Conservation (phyloP, 2,329 filamentous ascomycete species). For the Arachnomyces sp. region DNA sequence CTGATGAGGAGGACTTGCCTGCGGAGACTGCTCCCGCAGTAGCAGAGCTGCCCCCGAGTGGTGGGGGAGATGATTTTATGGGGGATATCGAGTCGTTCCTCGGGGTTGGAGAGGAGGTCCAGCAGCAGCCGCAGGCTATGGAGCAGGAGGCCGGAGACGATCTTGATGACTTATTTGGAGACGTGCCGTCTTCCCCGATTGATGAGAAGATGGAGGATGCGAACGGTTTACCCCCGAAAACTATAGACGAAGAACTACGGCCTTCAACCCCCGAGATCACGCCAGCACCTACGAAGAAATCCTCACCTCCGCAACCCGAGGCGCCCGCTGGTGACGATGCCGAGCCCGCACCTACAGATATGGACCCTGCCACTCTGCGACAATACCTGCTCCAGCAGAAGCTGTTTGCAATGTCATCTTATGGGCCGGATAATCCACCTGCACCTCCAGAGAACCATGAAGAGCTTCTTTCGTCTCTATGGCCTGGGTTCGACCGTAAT, state of each 20-base stretch:
- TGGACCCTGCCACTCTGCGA: constrained; percentile 33
- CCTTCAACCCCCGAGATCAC: too few species aligned
- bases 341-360: constrained; percentile 25
- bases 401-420: constrained; percentile 38
- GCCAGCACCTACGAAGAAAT: too few species aligned
- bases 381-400: constrained; percentile 40
- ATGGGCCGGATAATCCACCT: constrained; percentile 52
- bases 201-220: constrained; percentile 1
- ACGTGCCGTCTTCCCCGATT: constrained; percentile 31
- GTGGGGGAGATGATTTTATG: constrained; percentile 8
- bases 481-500: constrained; percentile 70
- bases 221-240: too few species aligned
- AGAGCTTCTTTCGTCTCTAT: constrained; percentile 70
- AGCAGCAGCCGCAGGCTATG: constrained; percentile 10
- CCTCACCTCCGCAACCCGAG: too few species aligned
- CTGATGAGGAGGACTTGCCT: constrained; percentile 54
- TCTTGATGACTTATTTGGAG: constrained; percentile 43
- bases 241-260: too few species aligned
- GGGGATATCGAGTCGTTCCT: neutral
- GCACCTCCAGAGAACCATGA: constrained; percentile 63
- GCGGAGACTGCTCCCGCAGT: constrained; percentile 10
- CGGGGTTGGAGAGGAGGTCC: constrained; percentile 1
- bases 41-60: constrained; percentile 28
- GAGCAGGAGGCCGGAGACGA: constrained; percentile 28
- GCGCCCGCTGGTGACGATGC: constrained; percentile 20